Evolutionary conservation across 768 basidiomycete species (phyloP), one percentile per base, ranked within the genome.

Genomic region (Cyathus striatus): DNA sequence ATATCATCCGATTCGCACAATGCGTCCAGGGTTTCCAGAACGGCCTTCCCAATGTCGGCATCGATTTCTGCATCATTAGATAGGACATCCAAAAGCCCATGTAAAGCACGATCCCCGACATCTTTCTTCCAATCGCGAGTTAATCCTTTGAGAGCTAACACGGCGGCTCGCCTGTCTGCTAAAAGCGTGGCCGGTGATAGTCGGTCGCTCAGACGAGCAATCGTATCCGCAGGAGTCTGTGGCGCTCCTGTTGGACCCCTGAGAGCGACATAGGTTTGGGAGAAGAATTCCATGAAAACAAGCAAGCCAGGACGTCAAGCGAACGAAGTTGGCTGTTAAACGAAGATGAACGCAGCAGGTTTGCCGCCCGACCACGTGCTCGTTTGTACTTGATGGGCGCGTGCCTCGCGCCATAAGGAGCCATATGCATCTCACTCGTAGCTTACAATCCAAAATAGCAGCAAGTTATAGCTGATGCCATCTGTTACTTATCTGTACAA

Each of bases 91-190:
- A 96, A 58, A 14, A 98, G 76, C 3, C 89, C 86, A 6, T 75
- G 65, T 6, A 98, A 70, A 1, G 91, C 87, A 37, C 74, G 73
- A 47, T 79, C 73, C 13, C 91, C 93, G 17, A 97, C 88, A 45
- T 96, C 90, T 46, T 83, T 73, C 60, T 88, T 94, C 71, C 87
- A 91, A 62, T 96, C 94, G 45, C 93, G 78, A 36, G 84, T 72
- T 41, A 98, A 81, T 17, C 94, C 95, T 60, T 98, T 98, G 50
- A 99, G 76, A 1, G 91, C 80, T 41, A 96, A 70, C n/a, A 99
- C 86, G 0, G 95, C 86, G 21, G 95, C 95, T 45, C 91, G 78
- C 53, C 96, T 75, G 66, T 98, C 96, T 23, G 92, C 87, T 13
- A 94, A 79, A 20, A 90, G 79, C 0, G 89, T 85, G 3, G 86